Conservation (phyloP, 129 eudicot species). For the Smallanthus sonchifolius region DNA sequence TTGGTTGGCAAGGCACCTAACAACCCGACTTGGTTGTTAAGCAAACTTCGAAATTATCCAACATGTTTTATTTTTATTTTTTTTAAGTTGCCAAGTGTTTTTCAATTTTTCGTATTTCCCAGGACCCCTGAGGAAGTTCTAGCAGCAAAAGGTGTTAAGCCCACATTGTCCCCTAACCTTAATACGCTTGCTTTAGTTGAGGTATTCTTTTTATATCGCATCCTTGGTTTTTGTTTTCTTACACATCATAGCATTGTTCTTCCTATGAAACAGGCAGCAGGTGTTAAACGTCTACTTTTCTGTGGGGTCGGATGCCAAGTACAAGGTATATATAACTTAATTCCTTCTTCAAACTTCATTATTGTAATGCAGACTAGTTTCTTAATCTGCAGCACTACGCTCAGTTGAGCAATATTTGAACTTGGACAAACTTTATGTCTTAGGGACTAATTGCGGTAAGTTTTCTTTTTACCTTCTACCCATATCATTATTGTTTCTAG, state of each 20-base stretch:
- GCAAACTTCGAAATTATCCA: no score
- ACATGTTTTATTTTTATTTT: no score
- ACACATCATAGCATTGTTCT: no score
- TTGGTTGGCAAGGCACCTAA: no score
- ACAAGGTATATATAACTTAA: slow-evolving; percentile 54
- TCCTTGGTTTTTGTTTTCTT: not conserved
- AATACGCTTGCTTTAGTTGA: slow-evolving; percentile 89
- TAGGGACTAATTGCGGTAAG: slow-evolving; percentile 96
- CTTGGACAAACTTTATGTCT: slow-evolving; percentile 93
- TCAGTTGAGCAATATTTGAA: slow-evolving; percentile 85
- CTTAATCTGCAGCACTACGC: slow-evolving; percentile 88
- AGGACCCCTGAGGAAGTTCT: slow-evolving; percentile 99
- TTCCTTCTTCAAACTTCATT: slow-evolving; percentile 49
- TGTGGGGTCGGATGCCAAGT: slow-evolving; percentile 99
- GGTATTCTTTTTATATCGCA: slow-evolving; percentile 28
- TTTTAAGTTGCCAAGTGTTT: no score
- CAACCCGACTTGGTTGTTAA: no score
- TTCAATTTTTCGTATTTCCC: not conserved
- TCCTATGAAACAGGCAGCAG: slow-evolving; percentile 66
- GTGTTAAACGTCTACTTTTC: slow-evolving; percentile 90
- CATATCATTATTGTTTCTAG: not conserved
- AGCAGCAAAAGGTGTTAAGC: slow-evolving; percentile 97
- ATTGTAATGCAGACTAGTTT: slow-evolving; percentile 65
- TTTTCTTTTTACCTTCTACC: not conserved
- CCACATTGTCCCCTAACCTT: slow-evolving; percentile 93